Percentiles rank a stretch among this genome's conserved stretches.
Conservation (phyloP, 176 grass and related monocot species). For the Carex parvula region DNA sequence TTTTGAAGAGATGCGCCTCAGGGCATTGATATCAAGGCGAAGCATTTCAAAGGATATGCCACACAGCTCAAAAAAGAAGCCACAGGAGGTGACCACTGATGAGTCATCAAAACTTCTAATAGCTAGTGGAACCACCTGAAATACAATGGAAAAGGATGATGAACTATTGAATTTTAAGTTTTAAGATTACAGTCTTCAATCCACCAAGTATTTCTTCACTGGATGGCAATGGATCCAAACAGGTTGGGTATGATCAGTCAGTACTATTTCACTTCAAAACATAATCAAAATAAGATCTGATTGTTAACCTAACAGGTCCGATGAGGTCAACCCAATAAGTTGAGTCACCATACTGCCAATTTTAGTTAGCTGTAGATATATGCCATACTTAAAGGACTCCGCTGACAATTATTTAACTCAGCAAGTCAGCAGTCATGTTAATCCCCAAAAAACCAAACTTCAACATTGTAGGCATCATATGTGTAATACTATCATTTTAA, state of each 20-base stretch:
- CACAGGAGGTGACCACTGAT: slow-evolving; percentile 72
- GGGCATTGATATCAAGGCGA: slow-evolving; percentile 84
- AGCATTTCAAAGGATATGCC: slow-evolving; percentile 85
- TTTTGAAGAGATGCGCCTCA: slow-evolving; percentile 73
- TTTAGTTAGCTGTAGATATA: not conserved
- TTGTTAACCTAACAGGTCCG: not conserved
- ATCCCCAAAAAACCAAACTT: not conserved
- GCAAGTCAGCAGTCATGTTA: not conserved
- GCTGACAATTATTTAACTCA: not conserved
- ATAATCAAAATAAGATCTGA: not conserved
- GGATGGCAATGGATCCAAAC: not conserved
- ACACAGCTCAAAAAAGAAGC: slow-evolving; percentile 88
- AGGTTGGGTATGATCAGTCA: not conserved
- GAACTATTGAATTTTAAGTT: not conserved
- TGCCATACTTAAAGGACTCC: not conserved
- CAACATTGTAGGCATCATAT: not conserved
- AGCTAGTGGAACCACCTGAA: slow-evolving; percentile 79
- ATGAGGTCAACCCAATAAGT: not conserved
- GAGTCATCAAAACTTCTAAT: slow-evolving; percentile 84
- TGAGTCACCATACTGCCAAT: not conserved
- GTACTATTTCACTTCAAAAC: not conserved
- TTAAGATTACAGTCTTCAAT: not conserved
- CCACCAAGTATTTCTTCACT: not conserved
- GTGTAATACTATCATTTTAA: not conserved
- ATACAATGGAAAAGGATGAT: slow-evolving; percentile 21